phyloP scores from a whole-genome alignment of 257 asterid species.

The Solanum infundibuliforme region DNA sequence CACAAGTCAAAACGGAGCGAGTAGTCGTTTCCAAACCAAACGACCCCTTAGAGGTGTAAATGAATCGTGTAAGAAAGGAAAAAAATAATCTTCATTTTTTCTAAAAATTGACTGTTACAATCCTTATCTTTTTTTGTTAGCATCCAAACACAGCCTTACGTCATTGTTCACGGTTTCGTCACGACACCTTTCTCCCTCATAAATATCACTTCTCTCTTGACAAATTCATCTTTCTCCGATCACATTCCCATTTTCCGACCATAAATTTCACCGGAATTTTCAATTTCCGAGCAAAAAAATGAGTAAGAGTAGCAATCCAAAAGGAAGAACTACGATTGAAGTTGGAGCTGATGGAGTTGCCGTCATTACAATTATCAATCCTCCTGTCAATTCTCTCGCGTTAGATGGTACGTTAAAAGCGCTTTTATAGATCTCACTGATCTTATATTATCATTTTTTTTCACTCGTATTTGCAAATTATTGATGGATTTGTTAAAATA shows the following conservation, averaged over 20 bases:
- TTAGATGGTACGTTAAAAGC: slow-evolving; percentile 50
- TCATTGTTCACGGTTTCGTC: neutral
- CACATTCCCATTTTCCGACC: neutral
- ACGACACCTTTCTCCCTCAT: neutral
- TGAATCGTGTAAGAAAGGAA: neutral
- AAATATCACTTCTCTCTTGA: neutral
- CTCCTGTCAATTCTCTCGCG: slow-evolving; percentile 96
- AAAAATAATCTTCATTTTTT: neutral
- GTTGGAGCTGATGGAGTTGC: slow-evolving; percentile 99
- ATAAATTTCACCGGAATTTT: neutral
- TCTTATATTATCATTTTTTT: too few relatives aligned
- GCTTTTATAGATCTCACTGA: neutral
- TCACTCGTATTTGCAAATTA: neutral
- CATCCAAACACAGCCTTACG: neutral
- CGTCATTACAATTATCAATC: slow-evolving; percentile 84
- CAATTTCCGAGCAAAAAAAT: neutral
- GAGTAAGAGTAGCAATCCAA: neutral
- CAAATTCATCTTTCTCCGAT: neutral
- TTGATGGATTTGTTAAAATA: neutral
- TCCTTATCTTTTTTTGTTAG: neutral
- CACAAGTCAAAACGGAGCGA: accelerated
- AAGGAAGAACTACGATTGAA: slow-evolving; percentile 76
- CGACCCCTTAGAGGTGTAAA: neutral
- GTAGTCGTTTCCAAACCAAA: neutral
- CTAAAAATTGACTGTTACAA: neutral